phyloP scores from a whole-genome alignment of 176 grass and related monocot species.

The Saccharum officinarum region DNA sequence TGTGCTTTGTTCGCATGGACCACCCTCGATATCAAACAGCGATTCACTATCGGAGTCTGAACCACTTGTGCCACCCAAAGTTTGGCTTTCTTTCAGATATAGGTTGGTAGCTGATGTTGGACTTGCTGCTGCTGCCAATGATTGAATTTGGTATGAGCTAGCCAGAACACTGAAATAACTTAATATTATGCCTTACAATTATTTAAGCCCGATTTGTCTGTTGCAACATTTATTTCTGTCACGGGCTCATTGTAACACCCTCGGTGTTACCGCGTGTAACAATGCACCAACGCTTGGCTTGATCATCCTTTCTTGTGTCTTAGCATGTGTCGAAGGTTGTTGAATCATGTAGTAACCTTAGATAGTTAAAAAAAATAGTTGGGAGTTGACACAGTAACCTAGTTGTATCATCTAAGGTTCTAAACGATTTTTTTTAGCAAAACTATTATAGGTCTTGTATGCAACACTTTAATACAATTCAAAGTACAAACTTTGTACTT shows the following conservation, averaged over 20 bases:
- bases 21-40: conserved; percentile 53
- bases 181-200: background rate
- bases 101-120: conserved; percentile 76
- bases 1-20: conserved; percentile 64
- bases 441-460: too few species aligned
- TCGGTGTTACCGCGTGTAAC: too few species aligned
- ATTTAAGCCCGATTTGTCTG: conserved; percentile 4
- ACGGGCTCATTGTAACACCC: background rate
- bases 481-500: too few species aligned
- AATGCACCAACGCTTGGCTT: too few species aligned
- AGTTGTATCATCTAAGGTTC: too few species aligned
- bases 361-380: too few species aligned
- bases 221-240: background rate
- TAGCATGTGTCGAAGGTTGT: too few species aligned
- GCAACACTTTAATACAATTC: too few species aligned
- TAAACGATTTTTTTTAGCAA: too few species aligned
- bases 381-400: too few species aligned
- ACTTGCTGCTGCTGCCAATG: conserved; percentile 55
- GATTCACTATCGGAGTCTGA: conserved; percentile 85
- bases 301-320: too few species aligned
- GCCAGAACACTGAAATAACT: background rate
- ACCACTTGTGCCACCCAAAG: conserved; percentile 65
- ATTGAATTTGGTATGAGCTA: conserved; percentile 36
- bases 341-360: too few species aligned
- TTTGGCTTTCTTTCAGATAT: conserved; percentile 69